These are phyloP conservation scores for Apiosordaria backusii DNA, from an alignment of 495 filamentous ascomycete species.

Conservation along the genomic window DNA sequence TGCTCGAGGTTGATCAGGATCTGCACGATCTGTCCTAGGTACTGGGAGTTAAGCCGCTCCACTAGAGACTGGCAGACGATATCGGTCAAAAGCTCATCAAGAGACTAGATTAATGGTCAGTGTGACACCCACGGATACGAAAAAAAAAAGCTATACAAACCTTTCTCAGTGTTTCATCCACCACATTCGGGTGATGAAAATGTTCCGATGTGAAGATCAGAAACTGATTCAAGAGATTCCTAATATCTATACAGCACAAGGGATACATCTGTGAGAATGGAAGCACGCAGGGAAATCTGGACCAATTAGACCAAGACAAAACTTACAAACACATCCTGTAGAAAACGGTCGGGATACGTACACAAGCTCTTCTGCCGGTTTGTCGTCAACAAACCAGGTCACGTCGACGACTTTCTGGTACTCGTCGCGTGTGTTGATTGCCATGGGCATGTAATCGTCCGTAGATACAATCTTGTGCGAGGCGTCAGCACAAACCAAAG, in stretches of 20 bases:
- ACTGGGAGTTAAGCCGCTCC: slow-evolving; percentile 84
- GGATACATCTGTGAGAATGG: slow-evolving; percentile 99
- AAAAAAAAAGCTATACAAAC: slow-evolving; percentile 32
- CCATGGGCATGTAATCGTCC: slow-evolving; percentile 99
- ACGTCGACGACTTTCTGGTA: slow-evolving; percentile 93
- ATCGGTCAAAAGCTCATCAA: slow-evolving; percentile 84
- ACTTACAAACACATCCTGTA: not conserved
- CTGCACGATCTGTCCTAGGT: slow-evolving; percentile 94
- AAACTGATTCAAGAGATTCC: slow-evolving; percentile 93
- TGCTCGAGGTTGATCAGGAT: slow-evolving; percentile 97
- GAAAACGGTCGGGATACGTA: slow-evolving; percentile 41
- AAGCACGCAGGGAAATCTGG: slow-evolving; percentile 81
- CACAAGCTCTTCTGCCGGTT: slow-evolving; percentile 67
- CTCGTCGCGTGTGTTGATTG: slow-evolving; percentile 80
- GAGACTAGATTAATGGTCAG: slow-evolving; percentile 37
- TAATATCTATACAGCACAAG: slow-evolving; percentile 93
- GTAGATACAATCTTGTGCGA: slow-evolving; percentile 83
- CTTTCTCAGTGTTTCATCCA: slow-evolving; percentile 82
- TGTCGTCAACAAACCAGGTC: slow-evolving; percentile 87
- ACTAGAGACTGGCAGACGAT: slow-evolving; percentile 89
- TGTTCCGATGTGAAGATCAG: slow-evolving; percentile 94
- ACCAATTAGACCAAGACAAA: not conserved
- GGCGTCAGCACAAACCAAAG: slow-evolving; percentile 63
- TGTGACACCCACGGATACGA: not conserved
- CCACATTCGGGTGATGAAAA: slow-evolving; percentile 78